Percentiles rank a stretch among this genome's conserved stretches.
Evolutionary conservation across 2,329 filamentous ascomycete genomes (phyloP).

Genomic region (Tolypocladium endophyticum): DNA sequence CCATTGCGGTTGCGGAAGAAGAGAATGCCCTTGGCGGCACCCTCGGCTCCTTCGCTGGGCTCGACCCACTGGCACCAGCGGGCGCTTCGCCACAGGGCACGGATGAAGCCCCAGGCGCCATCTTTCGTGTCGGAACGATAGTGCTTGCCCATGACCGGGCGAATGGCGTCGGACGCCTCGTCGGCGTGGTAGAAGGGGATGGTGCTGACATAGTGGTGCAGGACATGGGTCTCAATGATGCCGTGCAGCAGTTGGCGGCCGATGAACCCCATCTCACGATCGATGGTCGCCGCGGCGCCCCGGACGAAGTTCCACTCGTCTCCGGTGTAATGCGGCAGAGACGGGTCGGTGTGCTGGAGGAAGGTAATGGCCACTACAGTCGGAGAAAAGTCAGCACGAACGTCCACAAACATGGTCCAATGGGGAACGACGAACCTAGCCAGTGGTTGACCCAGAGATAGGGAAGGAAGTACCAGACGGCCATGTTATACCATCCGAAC

Average conservation of each 20-base stretch:
- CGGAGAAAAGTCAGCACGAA: slow-evolving; percentile 14
- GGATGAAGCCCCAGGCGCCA: slow-evolving; percentile 74
- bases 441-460: slow-evolving; percentile 99
- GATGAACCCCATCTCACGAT: slow-evolving; percentile 94
- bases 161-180: slow-evolving; percentile 89
- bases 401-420: not conserved
- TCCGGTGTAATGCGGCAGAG: slow-evolving; percentile 82
- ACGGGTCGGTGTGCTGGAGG: slow-evolving; percentile 93
- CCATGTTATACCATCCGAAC: slow-evolving; percentile 77
- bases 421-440: slow-evolving; percentile 62
- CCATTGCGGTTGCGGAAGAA: slow-evolving; percentile 97
- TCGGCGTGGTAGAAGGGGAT: slow-evolving; percentile 97
- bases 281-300: slow-evolving; percentile 89
- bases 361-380: slow-evolving; percentile 88
- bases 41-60: slow-evolving; percentile 70
- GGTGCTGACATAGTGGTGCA: slow-evolving; percentile 92
- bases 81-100: slow-evolving; percentile 68
- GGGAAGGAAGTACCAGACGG: slow-evolving; percentile 90
- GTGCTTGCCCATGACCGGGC: slow-evolving; percentile 88
- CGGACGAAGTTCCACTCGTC: slow-evolving; percentile 88
- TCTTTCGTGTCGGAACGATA: slow-evolving; percentile 76
- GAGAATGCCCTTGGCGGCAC: slow-evolving; percentile 71
- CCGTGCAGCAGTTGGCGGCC: slow-evolving; percentile 85
- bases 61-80: slow-evolving; percentile 97
- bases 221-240: slow-evolving; percentile 94